Conservation (phyloP, 1,284 basidiomycete species). For the Austropuccinia psidii region DNA sequence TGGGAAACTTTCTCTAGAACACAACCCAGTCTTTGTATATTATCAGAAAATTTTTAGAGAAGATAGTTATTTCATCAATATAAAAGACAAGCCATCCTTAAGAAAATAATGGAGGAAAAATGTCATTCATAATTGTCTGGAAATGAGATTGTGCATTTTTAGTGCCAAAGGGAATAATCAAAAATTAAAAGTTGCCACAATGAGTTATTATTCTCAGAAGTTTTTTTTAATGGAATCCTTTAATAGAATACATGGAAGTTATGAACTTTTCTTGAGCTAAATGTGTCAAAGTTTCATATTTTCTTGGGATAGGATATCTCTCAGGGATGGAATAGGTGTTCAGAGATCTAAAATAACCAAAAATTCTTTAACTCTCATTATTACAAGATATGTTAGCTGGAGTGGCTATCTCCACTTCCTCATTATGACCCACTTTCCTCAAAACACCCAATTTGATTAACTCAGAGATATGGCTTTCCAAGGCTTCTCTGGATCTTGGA, state of each 20-base stretch:
- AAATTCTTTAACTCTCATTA: neutral
- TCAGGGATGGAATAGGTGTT: neutral
- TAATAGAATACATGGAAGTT: neutral
- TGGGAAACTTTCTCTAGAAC: too few species aligned
- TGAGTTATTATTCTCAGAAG: neutral
- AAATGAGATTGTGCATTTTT: neutral
- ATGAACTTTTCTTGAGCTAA: neutral
- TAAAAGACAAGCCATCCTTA: neutral
- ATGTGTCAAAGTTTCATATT: neutral
- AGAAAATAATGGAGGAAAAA: neutral
- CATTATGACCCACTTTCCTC: neutral
- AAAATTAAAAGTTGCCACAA: neutral
- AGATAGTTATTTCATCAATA: too few species aligned
- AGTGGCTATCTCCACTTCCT: neutral
- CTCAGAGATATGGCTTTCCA: neutral
- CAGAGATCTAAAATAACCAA: conserved; percentile 3
- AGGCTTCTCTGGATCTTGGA: neutral
- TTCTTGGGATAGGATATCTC: conserved; percentile 17
- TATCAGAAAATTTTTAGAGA: too few species aligned
- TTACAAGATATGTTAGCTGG: neutral
- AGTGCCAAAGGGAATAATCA: neutral
- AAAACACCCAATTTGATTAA: neutral
- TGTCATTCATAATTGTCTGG: neutral
- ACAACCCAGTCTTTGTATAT: too few species aligned
- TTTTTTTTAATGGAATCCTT: neutral